These are phyloP conservation scores for Filosporella fistucella DNA, from an alignment of 495 filamentous ascomycete species.

Conservation along the genomic window DNA sequence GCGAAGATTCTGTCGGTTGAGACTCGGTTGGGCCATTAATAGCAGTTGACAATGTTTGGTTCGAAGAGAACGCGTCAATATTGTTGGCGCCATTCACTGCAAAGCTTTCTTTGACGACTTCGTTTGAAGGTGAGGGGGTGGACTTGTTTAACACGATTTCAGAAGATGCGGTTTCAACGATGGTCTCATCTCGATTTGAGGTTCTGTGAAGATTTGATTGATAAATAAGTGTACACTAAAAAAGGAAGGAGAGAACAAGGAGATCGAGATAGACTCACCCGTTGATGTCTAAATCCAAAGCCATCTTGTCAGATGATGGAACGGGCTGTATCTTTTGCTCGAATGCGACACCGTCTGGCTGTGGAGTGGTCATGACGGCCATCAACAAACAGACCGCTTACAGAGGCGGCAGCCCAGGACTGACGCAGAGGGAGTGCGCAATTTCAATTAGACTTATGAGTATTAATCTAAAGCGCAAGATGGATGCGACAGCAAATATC, in stretches of 20 bases:
- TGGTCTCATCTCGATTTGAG: constrained; percentile 23
- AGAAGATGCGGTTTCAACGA: constrained; percentile 21
- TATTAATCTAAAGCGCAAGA: neutral
- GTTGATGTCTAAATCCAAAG: constrained; percentile 38
- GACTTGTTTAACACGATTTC: constrained; percentile 13
- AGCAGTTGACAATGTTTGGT: constrained; percentile 6
- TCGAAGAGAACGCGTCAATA: constrained; percentile 16
- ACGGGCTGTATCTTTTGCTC: constrained; percentile 42
- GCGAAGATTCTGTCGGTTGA: constrained; percentile 11
- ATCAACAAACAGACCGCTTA: constrained; percentile 28
- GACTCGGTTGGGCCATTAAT: constrained; percentile 21
- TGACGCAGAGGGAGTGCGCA: constrained; percentile 16
- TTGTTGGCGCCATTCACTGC: constrained; percentile 18
- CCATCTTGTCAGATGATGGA: constrained; percentile 38
- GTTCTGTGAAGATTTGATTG: constrained; percentile 20
- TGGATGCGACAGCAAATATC: constrained; percentile 11
- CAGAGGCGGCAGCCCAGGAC: constrained; percentile 25
- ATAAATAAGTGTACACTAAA: constrained; percentile 22
- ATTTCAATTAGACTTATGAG: neutral
- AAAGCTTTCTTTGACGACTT: neutral
- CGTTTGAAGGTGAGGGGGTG: constrained; percentile 3
- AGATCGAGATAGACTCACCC: constrained; percentile 35
- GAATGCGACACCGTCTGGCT: constrained; percentile 37
- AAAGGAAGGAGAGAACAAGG: constrained; percentile 7
- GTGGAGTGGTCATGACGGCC: constrained; percentile 52